Evolutionary conservation across 2,329 filamentous ascomycete genomes (phyloP).

Genomic region (Tolypocladium pustulatum): DNA sequence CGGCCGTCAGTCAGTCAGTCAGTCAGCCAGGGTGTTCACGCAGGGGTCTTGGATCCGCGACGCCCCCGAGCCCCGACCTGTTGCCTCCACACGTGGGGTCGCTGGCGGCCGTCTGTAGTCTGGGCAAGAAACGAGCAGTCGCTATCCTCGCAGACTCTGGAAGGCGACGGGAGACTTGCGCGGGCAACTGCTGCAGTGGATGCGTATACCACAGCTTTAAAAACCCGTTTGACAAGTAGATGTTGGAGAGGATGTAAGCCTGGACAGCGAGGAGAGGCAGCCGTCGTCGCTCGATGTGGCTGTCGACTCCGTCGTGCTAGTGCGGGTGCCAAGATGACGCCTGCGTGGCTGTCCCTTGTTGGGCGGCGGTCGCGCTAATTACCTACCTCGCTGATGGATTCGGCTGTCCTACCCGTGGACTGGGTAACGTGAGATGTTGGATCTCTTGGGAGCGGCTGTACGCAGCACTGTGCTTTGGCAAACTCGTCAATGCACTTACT

Average conservation of each 20-base stretch:
- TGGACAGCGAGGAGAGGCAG: neutral
- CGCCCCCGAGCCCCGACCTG: neutral
- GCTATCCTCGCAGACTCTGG: neutral
- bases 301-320: neutral
- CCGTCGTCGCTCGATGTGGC: neutral
- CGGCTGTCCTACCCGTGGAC: too few species aligned
- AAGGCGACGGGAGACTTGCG: neutral
- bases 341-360: neutral
- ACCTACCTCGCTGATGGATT: neutral
- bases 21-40: neutral
- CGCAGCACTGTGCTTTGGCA: too few species aligned
- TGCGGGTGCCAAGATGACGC: neutral
- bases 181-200: neutral
- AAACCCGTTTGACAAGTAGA: neutral
- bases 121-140: neutral
- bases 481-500: too few species aligned
- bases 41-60: constrained; percentile 1
- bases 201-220: neutral
- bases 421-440: too few species aligned
- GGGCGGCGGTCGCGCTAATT: neutral
- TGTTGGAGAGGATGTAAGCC: neutral
- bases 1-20: too few species aligned
- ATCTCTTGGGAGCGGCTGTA: too few species aligned
- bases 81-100: neutral
- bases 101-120: neutral